Conservation (phyloP, 345 rosid species). For the Aegle marmelos region DNA sequence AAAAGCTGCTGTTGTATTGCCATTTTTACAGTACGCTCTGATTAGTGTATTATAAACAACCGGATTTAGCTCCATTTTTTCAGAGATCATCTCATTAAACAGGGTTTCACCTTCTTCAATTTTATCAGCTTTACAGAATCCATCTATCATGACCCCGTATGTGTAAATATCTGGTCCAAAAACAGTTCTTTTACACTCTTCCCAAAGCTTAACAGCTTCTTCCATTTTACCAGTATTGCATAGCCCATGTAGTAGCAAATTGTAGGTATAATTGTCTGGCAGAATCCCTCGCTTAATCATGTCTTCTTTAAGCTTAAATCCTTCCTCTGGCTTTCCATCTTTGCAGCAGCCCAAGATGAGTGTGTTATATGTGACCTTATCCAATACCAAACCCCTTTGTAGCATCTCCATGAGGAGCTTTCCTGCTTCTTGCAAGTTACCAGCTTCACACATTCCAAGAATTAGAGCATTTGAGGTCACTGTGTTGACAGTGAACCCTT, state of each 20-base stretch:
- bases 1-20: conserved; percentile 48
- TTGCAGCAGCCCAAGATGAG: conserved; percentile 56
- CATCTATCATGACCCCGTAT: conserved; percentile 69
- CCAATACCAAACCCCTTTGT: conserved; percentile 46
- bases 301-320: conserved; percentile 54
- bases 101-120: conserved; percentile 60
- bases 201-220: conserved; percentile 63
- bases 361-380: conserved; percentile 55
- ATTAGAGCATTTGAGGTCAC: conserved; percentile 75
- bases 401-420: conserved; percentile 54
- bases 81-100: conserved; percentile 48
- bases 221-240: conserved; percentile 50
- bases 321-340: conserved; percentile 51
- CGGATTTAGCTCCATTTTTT: conserved; percentile 44
- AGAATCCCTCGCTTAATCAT: conserved; percentile 58
- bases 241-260: conserved; percentile 54
- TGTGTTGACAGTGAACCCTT: conserved; percentile 42
- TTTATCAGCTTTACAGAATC: conserved; percentile 65
- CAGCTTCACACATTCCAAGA: conserved; percentile 67
- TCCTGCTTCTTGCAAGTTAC: conserved; percentile 51
- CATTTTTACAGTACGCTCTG: conserved; percentile 47
- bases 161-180: conserved; percentile 49
- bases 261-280: conserved; percentile 64
- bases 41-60: conserved; percentile 62
- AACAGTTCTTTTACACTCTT: conserved; percentile 46